These are phyloP conservation scores for Gossypium stocksii DNA, from an alignment of 345 rosid genomes.

Conservation along the genomic window DNA sequence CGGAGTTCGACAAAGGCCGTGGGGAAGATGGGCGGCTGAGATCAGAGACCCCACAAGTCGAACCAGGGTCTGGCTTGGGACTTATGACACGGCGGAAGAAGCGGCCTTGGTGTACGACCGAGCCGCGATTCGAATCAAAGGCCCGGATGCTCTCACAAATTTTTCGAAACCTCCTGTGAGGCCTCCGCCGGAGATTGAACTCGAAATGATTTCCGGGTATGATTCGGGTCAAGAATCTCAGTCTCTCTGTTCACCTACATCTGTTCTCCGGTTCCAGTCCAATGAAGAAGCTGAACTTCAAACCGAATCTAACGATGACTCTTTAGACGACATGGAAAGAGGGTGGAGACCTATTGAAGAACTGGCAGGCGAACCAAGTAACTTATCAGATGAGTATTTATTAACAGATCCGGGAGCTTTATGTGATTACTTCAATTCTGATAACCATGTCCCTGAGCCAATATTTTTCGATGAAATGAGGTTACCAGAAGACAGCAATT, in stretches of 20 bases:
- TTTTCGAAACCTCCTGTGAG: constrained; percentile 42
- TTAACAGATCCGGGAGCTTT: constrained; percentile 27
- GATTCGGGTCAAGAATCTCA: constrained; percentile 54
- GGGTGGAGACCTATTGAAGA: constrained; percentile 20
- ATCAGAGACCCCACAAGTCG: constrained; percentile 56
- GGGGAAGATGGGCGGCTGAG: constrained; percentile 87
- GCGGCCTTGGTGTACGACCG: constrained; percentile 68
- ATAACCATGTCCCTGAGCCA: constrained; percentile 30
- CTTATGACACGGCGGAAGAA: constrained; percentile 68
- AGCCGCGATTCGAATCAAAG: constrained; percentile 66
- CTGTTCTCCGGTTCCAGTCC: constrained; percentile 58
- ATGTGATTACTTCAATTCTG: constrained; percentile 31
- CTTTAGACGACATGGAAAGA: not conserved
- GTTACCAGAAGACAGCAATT: constrained; percentile 17
- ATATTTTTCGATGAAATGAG: constrained; percentile 47
- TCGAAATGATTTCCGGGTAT: constrained; percentile 33
- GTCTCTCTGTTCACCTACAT: constrained; percentile 61
- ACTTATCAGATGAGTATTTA: constrained; percentile 17
- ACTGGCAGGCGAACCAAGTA: constrained; percentile 10
- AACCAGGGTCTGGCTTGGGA: constrained; percentile 62
- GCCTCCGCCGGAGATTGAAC: constrained; percentile 21
- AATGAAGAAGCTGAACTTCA: constrained; percentile 38
- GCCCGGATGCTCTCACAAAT: constrained; percentile 56
- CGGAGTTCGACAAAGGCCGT: constrained; percentile 65
- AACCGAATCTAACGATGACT: constrained; percentile 18